A percentile compares a stretch with the other conserved stretches of the same genome.
These are phyloP conservation scores for Xerocomus spinulosus DNA, from an alignment of 768 basidiomycete species.

Conservation along the genomic window DNA sequence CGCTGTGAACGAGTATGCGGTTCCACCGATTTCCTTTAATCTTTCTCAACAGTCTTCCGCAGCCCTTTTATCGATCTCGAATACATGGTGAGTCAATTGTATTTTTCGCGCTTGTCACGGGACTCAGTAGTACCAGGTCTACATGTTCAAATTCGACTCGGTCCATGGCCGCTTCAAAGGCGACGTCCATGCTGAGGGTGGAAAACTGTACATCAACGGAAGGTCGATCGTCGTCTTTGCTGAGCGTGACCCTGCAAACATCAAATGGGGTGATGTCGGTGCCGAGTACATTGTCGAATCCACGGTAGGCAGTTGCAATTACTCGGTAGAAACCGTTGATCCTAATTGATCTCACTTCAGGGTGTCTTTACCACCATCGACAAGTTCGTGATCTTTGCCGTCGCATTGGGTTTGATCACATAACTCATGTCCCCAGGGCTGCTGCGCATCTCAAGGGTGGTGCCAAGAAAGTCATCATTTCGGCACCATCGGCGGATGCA, in stretches of 20 bases:
- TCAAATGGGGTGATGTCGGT: constrained; percentile 75
- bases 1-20: constrained; percentile 87
- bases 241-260: constrained; percentile 83
- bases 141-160: constrained; percentile 98
- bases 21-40: neutral
- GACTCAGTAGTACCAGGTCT: constrained; percentile 51
- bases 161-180: constrained; percentile 94
- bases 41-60: neutral
- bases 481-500: constrained; percentile 94
- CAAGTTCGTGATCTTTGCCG: constrained; percentile 46
- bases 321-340: neutral
- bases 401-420: neutral
- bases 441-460: constrained; percentile 93
- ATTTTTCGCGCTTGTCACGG: neutral
- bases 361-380: constrained; percentile 98
- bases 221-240: constrained; percentile 72
- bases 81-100: constrained; percentile 72
- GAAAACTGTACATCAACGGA: constrained; percentile 84
- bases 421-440: constrained; percentile 47
- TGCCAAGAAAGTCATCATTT: constrained; percentile 99
- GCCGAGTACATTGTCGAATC: constrained; percentile 97
- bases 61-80: constrained; percentile 96
- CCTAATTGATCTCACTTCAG: constrained; percentile 30
- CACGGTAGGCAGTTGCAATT: constrained; percentile 51
- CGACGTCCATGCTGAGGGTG: constrained; percentile 72